Evolutionary conservation across 345 rosid genomes (phyloP), one percentile per base, ranked within the genome.

Genomic region (Lumnitzera racemosa): DNA sequence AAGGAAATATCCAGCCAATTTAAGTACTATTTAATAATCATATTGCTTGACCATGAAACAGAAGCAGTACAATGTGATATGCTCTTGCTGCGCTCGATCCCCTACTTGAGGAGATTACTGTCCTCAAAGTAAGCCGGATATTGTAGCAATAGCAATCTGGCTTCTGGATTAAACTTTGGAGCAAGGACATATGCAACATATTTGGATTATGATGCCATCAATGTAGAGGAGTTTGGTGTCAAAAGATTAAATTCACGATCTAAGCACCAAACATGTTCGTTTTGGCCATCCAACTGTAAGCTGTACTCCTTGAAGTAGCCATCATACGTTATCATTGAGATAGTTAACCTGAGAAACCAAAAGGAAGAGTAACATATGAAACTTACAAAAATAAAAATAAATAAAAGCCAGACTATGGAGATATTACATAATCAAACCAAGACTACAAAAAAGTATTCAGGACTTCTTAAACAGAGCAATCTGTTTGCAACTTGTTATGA

Each of bases 231-330:
- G 29, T 15, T 16, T 12, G 36, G 65, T 1, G 74, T 56, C 67
- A 77, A 62, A 31, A 81, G 88, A 71, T 79, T 91, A 52, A 80
- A 78, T 71, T 87, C 87, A 3, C 80, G 86, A 56, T 87, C 90
- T 72, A 91, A 59, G 57, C 81, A 78, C 96, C 98, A 89, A 17
- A 65, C 58, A 53, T 87, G 68, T 59, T 80, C 92, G 15, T 79
- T 74, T 62, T 74, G 76, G 54, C 55, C 59, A 59, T 80, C 72
- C 59, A 89, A 69, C 54, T 78, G 75, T 47, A 87, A 51, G 14
- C 70, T 70, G 56, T 87, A 91, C 80, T 91, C 98, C 63, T 78
- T 83, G 72, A 89, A 85, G 69, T 75, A 89, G 15, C 98, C 98
- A 31, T 69, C 79, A 72, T 71, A 77, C 3, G 95, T 77, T 63